Percentiles rank a stretch among this genome's conserved stretches.
These are phyloP conservation scores for Hypoxylon sp. DNA, from an alignment of 2,329 filamentous ascomycete genomes.

Conservation along the genomic window DNA sequence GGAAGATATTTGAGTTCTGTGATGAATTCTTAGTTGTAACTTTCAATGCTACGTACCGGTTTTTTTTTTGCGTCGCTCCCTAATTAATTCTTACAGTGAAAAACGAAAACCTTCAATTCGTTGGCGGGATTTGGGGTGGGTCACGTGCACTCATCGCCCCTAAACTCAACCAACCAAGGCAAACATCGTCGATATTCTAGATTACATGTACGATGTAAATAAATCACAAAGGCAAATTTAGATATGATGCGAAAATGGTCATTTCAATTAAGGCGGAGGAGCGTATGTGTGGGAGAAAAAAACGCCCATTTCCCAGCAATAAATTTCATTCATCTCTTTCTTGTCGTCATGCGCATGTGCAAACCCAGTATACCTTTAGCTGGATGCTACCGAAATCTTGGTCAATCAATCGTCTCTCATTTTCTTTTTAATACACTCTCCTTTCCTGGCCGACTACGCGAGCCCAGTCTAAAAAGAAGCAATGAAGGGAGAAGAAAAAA, in stretches of 20 bases:
- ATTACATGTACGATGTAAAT: no score
- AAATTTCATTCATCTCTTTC: no score
- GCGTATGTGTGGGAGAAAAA: conserved; percentile 8
- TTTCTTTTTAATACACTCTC: conserved; percentile 27
- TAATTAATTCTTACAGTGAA: no score
- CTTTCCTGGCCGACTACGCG: conserved; percentile 19
- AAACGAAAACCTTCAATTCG: conserved; percentile 22
- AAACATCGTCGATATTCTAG: no score
- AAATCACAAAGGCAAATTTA: no score
- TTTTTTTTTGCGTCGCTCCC: no score
- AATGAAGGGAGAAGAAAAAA: no score
- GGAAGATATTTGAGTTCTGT: no score
- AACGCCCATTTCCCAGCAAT: conserved; percentile 10
- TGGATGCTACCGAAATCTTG: conserved; percentile 34
- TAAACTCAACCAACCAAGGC: not conserved
- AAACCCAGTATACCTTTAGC: conserved; percentile 29
- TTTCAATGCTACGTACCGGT: conserved; percentile 20
- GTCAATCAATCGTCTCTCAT: not conserved
- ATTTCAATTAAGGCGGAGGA: no score
- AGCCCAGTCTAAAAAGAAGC: conserved; percentile 16
- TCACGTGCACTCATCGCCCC: conserved; percentile 23
- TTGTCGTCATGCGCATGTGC: no score
- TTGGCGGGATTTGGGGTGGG: conserved; percentile 14
- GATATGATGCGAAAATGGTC: no score
- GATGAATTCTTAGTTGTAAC: no score